Percentiles rank a stretch among this genome's conserved stretches.
Evolutionary conservation across 371 early-diverging fungal genomes (phyloP).

Genomic region (Basidiobolus heterosporus): DNA sequence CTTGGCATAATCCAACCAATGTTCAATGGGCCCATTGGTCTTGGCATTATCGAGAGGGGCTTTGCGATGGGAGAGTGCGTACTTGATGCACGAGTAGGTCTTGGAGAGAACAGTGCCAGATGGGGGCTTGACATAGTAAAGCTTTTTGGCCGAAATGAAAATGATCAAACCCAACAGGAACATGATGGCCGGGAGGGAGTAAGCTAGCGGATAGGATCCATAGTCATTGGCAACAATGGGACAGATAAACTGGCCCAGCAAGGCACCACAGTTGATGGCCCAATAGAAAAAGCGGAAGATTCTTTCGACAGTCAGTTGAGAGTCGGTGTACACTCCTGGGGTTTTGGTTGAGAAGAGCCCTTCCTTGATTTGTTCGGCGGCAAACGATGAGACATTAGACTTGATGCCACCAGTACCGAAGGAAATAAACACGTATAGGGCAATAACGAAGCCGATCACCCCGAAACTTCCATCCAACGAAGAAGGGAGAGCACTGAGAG

Average conservation of each 20-base stretch:
- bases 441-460: constrained; percentile 42
- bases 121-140: constrained; percentile 38
- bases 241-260: constrained; percentile 8
- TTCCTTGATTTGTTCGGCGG: constrained; percentile 45
- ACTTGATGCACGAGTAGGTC: constrained; percentile 22
- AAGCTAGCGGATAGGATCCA: constrained; percentile 26
- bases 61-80: constrained; percentile 35
- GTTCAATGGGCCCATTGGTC: constrained; percentile 11
- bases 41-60: too few relatives aligned
- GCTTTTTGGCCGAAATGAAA: constrained; percentile 32
- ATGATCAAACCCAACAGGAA: constrained; percentile 39
- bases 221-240: constrained; percentile 14
- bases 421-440: constrained; percentile 51
- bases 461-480: constrained; percentile 30
- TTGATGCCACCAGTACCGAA: constrained; percentile 84
- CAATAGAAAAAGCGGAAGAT: constrained; percentile 62
- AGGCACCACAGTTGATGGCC: constrained; percentile 61
- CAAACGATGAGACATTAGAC: constrained; percentile 49
- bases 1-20: constrained; percentile 26
- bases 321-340: constrained; percentile 10
- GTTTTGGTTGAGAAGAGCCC: constrained; percentile 11
- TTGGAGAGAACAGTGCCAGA: constrained; percentile 37
- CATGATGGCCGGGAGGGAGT: constrained; percentile 46
- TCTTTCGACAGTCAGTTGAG: constrained; percentile 29
- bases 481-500: constrained; percentile 34